Evolutionary conservation across 2,329 filamentous ascomycete species (phyloP).

Genomic region (Ceratocystis alfenasii): DNA sequence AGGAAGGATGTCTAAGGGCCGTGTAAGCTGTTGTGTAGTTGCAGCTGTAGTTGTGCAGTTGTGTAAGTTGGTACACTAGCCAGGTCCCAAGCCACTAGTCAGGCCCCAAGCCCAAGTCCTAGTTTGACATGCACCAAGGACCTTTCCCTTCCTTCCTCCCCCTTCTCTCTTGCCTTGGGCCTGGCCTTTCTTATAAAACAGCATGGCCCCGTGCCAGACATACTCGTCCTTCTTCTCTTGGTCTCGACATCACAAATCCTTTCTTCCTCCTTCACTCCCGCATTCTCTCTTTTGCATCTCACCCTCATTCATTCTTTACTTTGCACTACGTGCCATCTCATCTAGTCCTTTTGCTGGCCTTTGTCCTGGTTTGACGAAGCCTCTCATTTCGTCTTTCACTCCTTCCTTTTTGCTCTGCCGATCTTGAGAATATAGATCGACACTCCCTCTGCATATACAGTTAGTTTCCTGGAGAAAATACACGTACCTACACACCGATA

Average conservation of each 20-base stretch:
- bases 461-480: conserved; percentile 15
- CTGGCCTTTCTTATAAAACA: not conserved
- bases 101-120: too few relatives aligned
- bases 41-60: too few relatives aligned
- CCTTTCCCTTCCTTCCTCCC: not conserved
- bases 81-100: too few relatives aligned
- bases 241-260: not conserved
- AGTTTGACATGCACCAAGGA: too few relatives aligned
- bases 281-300: conserved; percentile 9
- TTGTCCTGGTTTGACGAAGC: conserved; percentile 22
- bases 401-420: not conserved
- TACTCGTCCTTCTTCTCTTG: not conserved
- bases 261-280: conserved; percentile 1
- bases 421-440: not conserved
- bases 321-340: not conserved
- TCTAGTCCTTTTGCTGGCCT: not conserved
- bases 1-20: too few relatives aligned
- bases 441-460: not conserved
- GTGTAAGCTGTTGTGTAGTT: too few relatives aligned
- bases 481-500: too few relatives aligned
- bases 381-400: conserved; percentile 17
- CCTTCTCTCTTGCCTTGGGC: not conserved
- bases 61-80: too few relatives aligned
- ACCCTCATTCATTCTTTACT: conserved; percentile 9
- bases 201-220: not conserved